Base-by-base conservation (phyloP, 106 monocot genomes). In the Dioscorea dumetorum region DNA sequence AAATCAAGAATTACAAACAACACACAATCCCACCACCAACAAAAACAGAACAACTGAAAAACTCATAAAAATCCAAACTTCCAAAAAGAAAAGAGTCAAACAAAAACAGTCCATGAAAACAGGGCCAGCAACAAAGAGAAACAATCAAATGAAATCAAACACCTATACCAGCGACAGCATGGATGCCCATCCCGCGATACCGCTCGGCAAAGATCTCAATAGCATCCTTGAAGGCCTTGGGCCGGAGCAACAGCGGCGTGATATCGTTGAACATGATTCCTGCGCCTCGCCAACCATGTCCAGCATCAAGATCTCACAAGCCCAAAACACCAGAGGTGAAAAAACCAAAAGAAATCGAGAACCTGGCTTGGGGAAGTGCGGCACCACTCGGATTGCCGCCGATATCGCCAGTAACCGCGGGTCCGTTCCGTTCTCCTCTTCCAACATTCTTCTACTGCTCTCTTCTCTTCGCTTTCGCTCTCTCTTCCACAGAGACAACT, bases 191-290 rank as follows among this genome's bases (percentile, higher is more conserved):
- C 72, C 78, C 80, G 49, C 81, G 53, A 67, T 91, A 94, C 17
- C 87, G 77, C 18, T 85, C 87, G 21, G 85, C 85, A 41, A 94
- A 88, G 64, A 94, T 88, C 48, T 94, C 87, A 16, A 91, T 67
- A 6, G 79, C 80, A 69, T 87, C 90, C 71, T 82, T 91, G 80
- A 91, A 94, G 20, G 72, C 87, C 62, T 79, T 78, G 35, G 90
- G 91, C 16, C 67, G 81, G n/a, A 95, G 91, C 76, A 95, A 72
- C 70, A 95, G 58, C 53, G 88, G 69, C 24, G 90, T 91, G 49
- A 95, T 91, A 60, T 95, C 94, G 51, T 91, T 95, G 72, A 95
- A 95, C 90, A 85, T 85, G 73, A 95, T 95, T 72, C 94, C 94
- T 95, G 62, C 41, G 19, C 19, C 3, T 3, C 19, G 41, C 15